These are phyloP conservation scores for Lepidium africanum DNA, from an alignment of 345 rosid species.

Conservation along the genomic window DNA sequence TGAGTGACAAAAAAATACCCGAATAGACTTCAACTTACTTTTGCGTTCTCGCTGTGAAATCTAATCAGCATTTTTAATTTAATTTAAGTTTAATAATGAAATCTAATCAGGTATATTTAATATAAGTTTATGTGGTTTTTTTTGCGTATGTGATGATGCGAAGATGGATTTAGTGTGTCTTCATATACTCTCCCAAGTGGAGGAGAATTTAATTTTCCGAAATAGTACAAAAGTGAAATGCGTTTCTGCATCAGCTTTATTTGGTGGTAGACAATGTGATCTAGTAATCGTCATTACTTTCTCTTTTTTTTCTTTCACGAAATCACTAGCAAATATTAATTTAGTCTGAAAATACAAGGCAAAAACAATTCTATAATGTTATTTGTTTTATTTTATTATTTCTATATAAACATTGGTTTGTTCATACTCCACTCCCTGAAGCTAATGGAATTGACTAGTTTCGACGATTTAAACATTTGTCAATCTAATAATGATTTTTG, in stretches of 20 bases:
- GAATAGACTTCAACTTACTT: no score
- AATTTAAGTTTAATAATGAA: not conserved
- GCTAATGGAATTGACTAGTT: not conserved
- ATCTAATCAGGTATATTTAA: not conserved
- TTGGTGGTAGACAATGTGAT: conserved; percentile 6
- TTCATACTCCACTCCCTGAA: not conserved
- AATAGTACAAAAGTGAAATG: not conserved
- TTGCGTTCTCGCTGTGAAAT: no score
- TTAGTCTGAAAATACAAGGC: no score
- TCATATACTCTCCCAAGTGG: not conserved
- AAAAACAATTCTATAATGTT: no score
- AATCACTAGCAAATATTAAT: no score
- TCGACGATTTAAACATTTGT: not conserved
- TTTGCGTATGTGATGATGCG: not conserved
- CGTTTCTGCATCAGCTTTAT: not conserved
- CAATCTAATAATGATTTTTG: not conserved
- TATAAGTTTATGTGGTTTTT: not conserved
- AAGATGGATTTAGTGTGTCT: not conserved
- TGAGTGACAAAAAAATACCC: no score
- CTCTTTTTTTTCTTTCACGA: no score
- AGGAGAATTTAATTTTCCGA: no score
- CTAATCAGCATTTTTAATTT: no score
- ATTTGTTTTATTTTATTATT: no score
- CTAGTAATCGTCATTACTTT: not conserved
- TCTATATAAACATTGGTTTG: not conserved